Conservation (phyloP, 345 rosid species). For the Clarkia xantiana region DNA sequence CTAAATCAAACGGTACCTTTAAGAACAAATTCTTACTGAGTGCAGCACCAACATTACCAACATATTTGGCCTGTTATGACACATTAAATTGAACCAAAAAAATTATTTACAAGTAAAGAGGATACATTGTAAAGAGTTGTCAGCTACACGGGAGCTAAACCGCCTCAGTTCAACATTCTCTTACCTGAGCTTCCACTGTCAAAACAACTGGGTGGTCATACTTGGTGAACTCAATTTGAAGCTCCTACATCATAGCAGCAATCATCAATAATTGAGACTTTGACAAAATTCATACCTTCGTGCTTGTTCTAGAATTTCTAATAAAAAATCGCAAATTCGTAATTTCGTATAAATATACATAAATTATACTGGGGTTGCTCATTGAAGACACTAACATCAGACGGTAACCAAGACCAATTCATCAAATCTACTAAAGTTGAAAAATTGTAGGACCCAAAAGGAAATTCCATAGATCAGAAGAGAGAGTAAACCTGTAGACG, state of each 20-base stretch:
- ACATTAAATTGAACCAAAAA: slow-evolving; percentile 2
- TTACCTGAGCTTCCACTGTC: slow-evolving; percentile 86
- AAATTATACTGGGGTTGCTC: no score
- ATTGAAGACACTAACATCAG: background rate
- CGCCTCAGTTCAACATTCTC: background rate
- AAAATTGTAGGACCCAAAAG: background rate
- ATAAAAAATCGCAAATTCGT: no score
- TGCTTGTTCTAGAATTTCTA: no score
- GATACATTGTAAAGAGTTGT: background rate
- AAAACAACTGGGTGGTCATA: slow-evolving; percentile 73
- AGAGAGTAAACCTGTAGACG: slow-evolving; percentile 5
- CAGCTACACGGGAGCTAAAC: slow-evolving; percentile 1
- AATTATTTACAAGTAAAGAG: background rate
- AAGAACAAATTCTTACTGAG: slow-evolving; percentile 74
- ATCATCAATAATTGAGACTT: background rate
- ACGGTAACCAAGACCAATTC: no score
- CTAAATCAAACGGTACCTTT: slow-evolving; percentile 35
- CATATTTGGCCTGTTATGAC: slow-evolving; percentile 47
- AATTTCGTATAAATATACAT: no score
- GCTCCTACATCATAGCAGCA: slow-evolving; percentile 41
- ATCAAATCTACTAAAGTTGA: background rate
- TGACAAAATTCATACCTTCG: background rate
- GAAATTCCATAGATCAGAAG: background rate
- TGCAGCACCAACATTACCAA: slow-evolving; percentile 48
- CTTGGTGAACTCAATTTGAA: slow-evolving; percentile 49